Conservation (phyloP, 345 rosid species). For the Durio zibethinus region DNA sequence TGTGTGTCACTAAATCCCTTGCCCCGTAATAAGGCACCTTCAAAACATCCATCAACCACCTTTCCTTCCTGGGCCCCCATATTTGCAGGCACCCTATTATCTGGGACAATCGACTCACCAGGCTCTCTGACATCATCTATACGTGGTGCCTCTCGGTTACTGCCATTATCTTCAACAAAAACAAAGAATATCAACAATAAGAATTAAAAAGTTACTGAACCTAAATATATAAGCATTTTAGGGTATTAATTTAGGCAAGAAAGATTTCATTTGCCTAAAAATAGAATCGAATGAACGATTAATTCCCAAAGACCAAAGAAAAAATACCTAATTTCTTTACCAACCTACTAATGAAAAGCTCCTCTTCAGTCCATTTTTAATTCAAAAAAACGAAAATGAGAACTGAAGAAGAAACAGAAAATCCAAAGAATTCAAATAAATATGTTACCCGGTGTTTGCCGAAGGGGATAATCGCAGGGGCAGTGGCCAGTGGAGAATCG, state of each 20-base stretch:
- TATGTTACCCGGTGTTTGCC: slow-evolving; percentile 27
- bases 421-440: slow-evolving; percentile 3
- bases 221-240: background rate
- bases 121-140: slow-evolving; percentile 7
- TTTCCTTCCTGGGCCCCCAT: slow-evolving; percentile 5
- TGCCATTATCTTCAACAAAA: slow-evolving; percentile 22
- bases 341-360: background rate
- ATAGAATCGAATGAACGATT: background rate
- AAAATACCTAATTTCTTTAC: background rate
- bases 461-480: slow-evolving; percentile 34
- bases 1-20: slow-evolving; percentile 16
- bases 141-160: slow-evolving; percentile 2
- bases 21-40: slow-evolving; percentile 14
- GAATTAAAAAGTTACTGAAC: background rate
- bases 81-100: slow-evolving; percentile 13
- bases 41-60: slow-evolving; percentile 18
- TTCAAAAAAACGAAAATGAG: background rate
- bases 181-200: slow-evolving; percentile 15
- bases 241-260: background rate
- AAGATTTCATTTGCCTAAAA: background rate
- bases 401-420: background rate
- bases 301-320: background rate
- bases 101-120: slow-evolving; percentile 17
- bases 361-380: background rate
- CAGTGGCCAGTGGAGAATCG: slow-evolving; percentile 35